Base-by-base conservation (phyloP, 805 yeast genomes). In the Lipomyces sp. region DNA sequence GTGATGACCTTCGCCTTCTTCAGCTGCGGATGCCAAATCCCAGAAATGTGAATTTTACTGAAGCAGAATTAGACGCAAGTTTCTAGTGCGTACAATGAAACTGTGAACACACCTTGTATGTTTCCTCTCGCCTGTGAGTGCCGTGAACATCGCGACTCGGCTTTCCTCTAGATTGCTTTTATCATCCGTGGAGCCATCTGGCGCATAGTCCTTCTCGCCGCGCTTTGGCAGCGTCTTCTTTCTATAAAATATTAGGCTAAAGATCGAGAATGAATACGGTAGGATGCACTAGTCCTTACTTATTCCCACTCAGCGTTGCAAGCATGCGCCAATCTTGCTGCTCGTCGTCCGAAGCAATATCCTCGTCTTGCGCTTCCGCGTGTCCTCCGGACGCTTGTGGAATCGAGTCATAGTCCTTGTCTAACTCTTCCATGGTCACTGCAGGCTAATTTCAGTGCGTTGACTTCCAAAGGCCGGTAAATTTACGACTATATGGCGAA, bases 151-250 rank as follows among this genome's bases (percentile, higher is more conserved):
- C 26, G 83, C 81, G 28, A 76, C 68, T 46, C 86, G 71, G 10
- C 91, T 80, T 23, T 71, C 72, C 10, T 70, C 68, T 3, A 90
- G 71, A 16, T 70, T 65, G 3, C 63, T 52, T 3, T 61, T 64
- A 64, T 86, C 93, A 4, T 71, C 63, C 4, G 62, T 59, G 0
- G 89, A 82, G 0, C 86, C 88, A 63, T 84, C 91, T 0, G 95
- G 95, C 53, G 82, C 95, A 58, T 81, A 85, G 58, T 86, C 95
- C 64, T 90, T 90, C 50, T 81, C 89, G 1, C 96, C 95, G 53
- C 91, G 70, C 58, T 81, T 84, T 2, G 90, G 90, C 1, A 82
- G 36, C 10, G 44, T 41, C 31, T 47, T 46, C 31, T 46, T 59
- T 34, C 49, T 57, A 37, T 5, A 26, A 21, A 14, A 23, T 26